These are phyloP conservation scores for Liquidambar formosana DNA, from an alignment of 164 flowering plant species.

Conservation along the genomic window DNA sequence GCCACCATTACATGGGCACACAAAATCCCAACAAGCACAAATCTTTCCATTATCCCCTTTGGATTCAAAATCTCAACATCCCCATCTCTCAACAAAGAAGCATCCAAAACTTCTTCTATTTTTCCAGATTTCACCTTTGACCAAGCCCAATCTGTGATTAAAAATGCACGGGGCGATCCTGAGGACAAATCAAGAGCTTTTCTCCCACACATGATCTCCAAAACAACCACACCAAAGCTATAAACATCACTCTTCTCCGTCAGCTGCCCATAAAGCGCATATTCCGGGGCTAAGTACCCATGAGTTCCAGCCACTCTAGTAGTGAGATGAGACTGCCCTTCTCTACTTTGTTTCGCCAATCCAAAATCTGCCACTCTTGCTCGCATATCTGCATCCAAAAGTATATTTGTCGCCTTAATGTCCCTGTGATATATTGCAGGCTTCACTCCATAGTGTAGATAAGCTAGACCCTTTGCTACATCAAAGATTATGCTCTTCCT, in stretches of 20 bases:
- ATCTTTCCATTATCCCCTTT: conserved; percentile 65
- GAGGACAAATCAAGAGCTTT: conserved; percentile 65
- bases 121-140: conserved; percentile 60
- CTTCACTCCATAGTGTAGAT: conserved; percentile 80
- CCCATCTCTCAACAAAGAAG: conserved; percentile 35
- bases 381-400: conserved; percentile 68
- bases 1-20: conserved; percentile 96
- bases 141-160: conserved; percentile 93
- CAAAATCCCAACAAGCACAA: conserved; percentile 68
- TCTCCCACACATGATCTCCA: conserved; percentile 86
- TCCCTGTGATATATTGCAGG: conserved; percentile 83
- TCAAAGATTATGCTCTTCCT: conserved; percentile 71
- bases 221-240: conserved; percentile 76
- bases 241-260: conserved; percentile 91
- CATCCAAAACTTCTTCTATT: conserved; percentile 51
- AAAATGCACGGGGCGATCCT: conserved; percentile 35
- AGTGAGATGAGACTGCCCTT: conserved; percentile 84
- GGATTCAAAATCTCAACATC: conserved; percentile 41
- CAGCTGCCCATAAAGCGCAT: conserved; percentile 84
- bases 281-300: conserved; percentile 86
- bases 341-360: conserved; percentile 63
- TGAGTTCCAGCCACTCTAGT: conserved; percentile 89
- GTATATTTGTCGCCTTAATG: conserved; percentile 77
- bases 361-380: conserved; percentile 89
- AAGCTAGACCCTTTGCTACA: conserved; percentile 78